These are phyloP conservation scores for Zygosaccharomyces gambellarensis DNA, from an alignment of 805 yeast species.

Conservation along the genomic window DNA sequence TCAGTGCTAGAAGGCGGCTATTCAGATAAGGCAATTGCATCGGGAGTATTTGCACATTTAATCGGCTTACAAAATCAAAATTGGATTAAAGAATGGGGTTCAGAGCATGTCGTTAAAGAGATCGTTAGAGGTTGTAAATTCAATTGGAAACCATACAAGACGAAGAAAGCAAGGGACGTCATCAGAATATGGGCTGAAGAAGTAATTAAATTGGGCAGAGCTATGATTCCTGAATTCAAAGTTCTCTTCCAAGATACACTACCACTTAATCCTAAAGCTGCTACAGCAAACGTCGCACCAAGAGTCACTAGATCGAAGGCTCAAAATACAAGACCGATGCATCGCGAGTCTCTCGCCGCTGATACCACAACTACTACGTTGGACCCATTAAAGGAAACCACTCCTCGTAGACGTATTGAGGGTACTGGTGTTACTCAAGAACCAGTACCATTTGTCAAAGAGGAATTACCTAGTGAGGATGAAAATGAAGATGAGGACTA, in stretches of 20 bases:
- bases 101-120: conserved; percentile 57
- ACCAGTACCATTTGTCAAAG: conserved; percentile 29
- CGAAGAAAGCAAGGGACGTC: conserved; percentile 45
- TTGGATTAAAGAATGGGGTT: conserved; percentile 66
- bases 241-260: conserved; percentile 13
- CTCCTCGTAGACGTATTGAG: conserved; percentile 11
- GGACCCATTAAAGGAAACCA: conserved; percentile 1
- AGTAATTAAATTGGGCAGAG: conserved; percentile 55
- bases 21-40: conserved; percentile 71
- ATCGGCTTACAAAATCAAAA: conserved; percentile 57
- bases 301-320: not conserved
- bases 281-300: not conserved
- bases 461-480: conserved; percentile 31
- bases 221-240: conserved; percentile 50
- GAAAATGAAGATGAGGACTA: conserved; percentile 36
- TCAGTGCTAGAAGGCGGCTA: conserved; percentile 84
- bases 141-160: conserved; percentile 55
- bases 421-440: conserved; percentile 14
- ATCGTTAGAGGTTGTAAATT: conserved; percentile 63
- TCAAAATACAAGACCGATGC: not conserved
- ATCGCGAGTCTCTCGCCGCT: conserved; percentile 1
- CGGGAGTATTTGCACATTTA: conserved; percentile 76
- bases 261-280: not conserved
- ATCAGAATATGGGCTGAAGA: conserved; percentile 61
- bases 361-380: not conserved